phyloP scores from a whole-genome alignment of 2,329 filamentous ascomycete species.

The Botrytis paeoniae region DNA sequence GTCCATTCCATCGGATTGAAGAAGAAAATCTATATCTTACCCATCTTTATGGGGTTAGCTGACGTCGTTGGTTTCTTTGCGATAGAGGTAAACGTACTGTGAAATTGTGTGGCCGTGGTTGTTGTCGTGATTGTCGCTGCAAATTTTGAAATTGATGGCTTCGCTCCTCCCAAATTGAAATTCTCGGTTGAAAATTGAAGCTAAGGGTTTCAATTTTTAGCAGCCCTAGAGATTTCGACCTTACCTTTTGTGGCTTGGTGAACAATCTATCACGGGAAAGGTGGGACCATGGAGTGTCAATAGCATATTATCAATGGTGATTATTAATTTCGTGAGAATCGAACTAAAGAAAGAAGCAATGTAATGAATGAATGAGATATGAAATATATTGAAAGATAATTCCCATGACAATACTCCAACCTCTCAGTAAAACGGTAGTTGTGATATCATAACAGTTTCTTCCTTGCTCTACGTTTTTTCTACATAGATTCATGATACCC shows the following conservation, averaged over 20 bases:
- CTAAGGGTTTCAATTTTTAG: conserved; percentile 19
- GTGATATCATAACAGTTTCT: background rate
- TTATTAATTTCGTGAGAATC: conserved; percentile 1
- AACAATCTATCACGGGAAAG: background rate
- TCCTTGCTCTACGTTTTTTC: background rate
- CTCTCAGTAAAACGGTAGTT: background rate
- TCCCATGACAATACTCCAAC: background rate
- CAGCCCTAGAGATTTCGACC: conserved; percentile 17
- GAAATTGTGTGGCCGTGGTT: conserved; percentile 43
- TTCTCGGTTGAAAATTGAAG: conserved; percentile 21
- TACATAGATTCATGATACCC: conserved; percentile 9
- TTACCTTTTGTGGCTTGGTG: conserved; percentile 18
- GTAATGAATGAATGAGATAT: background rate
- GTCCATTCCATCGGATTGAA: conserved; percentile 7
- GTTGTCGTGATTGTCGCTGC: conserved; percentile 43
- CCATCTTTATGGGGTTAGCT: conserved; percentile 52
- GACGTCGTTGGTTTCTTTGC: conserved; percentile 27
- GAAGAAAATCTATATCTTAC: conserved; percentile 48
- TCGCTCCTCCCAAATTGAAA: conserved; percentile 17
- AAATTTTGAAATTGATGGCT: conserved; percentile 23
- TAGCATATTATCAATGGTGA: background rate
- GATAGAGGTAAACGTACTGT: conserved; percentile 45
- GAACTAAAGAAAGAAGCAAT: background rate
- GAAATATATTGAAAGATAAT: background rate
- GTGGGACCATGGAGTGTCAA: conserved; percentile 1